These are phyloP conservation scores for Leccinum idahoense DNA, from an alignment of 1,284 basidiomycete species.

Conservation along the genomic window DNA sequence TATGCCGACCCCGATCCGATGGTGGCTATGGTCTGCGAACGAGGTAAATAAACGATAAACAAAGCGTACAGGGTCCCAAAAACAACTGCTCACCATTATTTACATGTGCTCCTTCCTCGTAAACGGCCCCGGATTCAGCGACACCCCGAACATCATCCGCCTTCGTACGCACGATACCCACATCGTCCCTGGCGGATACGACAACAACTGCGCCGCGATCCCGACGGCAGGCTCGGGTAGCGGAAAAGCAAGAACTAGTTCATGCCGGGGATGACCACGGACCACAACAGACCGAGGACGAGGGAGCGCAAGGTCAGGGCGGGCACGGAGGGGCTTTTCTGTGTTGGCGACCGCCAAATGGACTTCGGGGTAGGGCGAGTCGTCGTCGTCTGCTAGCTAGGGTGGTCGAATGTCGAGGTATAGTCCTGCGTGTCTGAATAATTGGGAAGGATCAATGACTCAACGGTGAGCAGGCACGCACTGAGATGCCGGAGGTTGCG, in stretches of 20 bases:
- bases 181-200: constrained; percentile 49
- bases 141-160: constrained; percentile 41
- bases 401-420: constrained; percentile 34
- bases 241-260: constrained; percentile 53
- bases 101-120: constrained; percentile 69
- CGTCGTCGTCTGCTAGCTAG: constrained; percentile 32
- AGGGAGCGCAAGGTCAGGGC: constrained; percentile 60
- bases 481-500: constrained; percentile 15
- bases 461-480: constrained; percentile 8
- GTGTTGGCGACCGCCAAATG: constrained; percentile 72
- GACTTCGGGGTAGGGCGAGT: constrained; percentile 66
- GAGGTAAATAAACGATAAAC: neutral
- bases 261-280: constrained; percentile 45
- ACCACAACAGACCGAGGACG: constrained; percentile 46
- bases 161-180: constrained; percentile 46
- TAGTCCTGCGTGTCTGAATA: constrained; percentile 1
- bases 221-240: constrained; percentile 40
- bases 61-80: neutral
- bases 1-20: constrained; percentile 35
- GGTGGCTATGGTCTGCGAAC: constrained; percentile 43
- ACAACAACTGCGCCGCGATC: constrained; percentile 48
- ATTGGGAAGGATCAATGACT: neutral
- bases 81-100: constrained; percentile 36
- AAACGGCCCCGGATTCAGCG: constrained; percentile 70
- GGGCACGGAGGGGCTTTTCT: constrained; percentile 60